A percentile compares a stretch with the other conserved stretches of the same genome.
These are phyloP conservation scores for Ogataea kodamae DNA, from an alignment of 805 yeast species.

Conservation along the genomic window DNA sequence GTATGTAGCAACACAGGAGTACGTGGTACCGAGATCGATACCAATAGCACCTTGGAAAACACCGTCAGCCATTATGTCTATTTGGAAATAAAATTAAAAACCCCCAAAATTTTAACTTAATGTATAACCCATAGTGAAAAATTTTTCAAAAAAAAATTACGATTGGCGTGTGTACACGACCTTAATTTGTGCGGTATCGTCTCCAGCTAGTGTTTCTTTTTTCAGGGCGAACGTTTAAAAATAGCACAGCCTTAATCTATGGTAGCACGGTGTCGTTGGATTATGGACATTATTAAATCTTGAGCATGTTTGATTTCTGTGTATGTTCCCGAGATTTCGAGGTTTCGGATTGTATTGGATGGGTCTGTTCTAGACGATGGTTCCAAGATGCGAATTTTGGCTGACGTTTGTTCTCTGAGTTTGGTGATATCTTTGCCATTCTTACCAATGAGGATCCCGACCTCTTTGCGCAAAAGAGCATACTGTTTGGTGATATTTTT, in stretches of 20 bases:
- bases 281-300: conserved; percentile 10
- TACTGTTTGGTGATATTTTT: conserved; percentile 9
- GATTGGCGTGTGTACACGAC: conserved; percentile 5
- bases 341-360: conserved; percentile 13
- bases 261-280: conserved; percentile 15
- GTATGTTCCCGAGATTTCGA: conserved; percentile 14
- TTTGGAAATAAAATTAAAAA: conserved; percentile 11
- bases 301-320: conserved; percentile 14
- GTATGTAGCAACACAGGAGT: conserved; percentile 73
- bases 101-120: conserved; percentile 9
- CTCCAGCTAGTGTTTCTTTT: too few relatives aligned
- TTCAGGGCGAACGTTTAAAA: conserved; percentile 1
- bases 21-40: conserved; percentile 94
- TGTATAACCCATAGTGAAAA: conserved; percentile 16
- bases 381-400: conserved; percentile 39
- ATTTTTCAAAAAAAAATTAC: conserved; percentile 19
- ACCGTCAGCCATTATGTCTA: conserved; percentile 84
- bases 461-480: conserved; percentile 31
- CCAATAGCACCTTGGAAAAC: conserved; percentile 99
- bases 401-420: conserved; percentile 34
- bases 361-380: too few relatives aligned
- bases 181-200: too few relatives aligned
- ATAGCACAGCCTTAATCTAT: conserved; percentile 10
- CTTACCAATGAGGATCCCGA: conserved; percentile 41
- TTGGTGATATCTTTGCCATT: conserved; percentile 38